phyloP scores from a whole-genome alignment of 2,329 filamentous ascomycete genomes.

The Arthrobotrys iridis region DNA sequence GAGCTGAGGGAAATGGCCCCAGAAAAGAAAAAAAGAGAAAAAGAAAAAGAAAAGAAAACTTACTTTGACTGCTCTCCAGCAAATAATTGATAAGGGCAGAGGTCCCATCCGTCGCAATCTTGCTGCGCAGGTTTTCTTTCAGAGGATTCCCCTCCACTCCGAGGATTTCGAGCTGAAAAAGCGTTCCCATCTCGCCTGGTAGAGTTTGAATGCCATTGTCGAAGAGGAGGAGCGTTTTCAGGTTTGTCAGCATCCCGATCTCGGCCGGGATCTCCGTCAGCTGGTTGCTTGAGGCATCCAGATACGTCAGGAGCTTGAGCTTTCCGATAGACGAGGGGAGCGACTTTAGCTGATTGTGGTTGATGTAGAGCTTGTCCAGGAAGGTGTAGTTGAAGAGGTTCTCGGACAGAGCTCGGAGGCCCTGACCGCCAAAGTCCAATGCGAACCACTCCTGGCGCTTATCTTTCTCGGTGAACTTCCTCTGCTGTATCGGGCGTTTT shows the following conservation, averaged over 20 bases:
- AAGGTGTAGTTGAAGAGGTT: constrained; percentile 89
- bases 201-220: constrained; percentile 87
- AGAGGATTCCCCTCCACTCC: constrained; percentile 93
- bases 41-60: constrained; percentile 60
- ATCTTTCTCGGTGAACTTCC: constrained; percentile 73
- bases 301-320: constrained; percentile 79
- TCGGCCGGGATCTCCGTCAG: constrained; percentile 84
- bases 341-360: constrained; percentile 85
- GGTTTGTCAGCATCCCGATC: constrained; percentile 94
- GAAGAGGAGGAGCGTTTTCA: constrained; percentile 85
- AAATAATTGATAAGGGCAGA: constrained; percentile 83
- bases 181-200: constrained; percentile 85
- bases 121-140: constrained; percentile 77
- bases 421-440: constrained; percentile 95
- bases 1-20: no score
- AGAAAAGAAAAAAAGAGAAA: constrained; percentile 55
- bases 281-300: constrained; percentile 90
- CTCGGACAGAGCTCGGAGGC: constrained; percentile 80
- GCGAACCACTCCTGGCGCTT: constrained; percentile 88
- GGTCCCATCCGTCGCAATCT: constrained; percentile 87
- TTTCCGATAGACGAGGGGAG: constrained; percentile 85
- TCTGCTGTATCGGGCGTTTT: constrained; percentile 61
- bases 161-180: constrained; percentile 87
- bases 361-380: constrained; percentile 89
- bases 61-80: constrained; percentile 85